These are phyloP conservation scores for Penicillium angulare DNA, from an alignment of 495 filamentous ascomycete species.

Conservation along the genomic window DNA sequence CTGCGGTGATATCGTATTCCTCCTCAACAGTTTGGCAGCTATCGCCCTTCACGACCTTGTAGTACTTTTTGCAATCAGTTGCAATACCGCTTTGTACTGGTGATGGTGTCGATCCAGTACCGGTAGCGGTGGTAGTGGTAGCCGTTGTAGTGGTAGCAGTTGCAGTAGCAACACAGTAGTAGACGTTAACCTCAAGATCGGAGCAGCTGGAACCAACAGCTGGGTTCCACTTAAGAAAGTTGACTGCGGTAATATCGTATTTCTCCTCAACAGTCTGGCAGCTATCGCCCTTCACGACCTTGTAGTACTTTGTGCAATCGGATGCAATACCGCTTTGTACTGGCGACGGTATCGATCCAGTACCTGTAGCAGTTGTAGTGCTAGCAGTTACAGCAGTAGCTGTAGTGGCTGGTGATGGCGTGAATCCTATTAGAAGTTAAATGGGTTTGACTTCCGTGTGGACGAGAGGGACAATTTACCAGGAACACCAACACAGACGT, in stretches of 20 bases:
- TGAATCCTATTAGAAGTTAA: too few species aligned
- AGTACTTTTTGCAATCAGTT: neutral
- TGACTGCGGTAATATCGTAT: neutral
- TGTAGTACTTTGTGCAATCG: neutral
- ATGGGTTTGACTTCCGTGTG: too few species aligned
- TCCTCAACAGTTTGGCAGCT: neutral
- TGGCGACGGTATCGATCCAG: neutral
- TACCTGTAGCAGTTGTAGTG: neutral
- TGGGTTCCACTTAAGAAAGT: neutral
- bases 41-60: neutral
- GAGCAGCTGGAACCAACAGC: neutral
- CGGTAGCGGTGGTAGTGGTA: neutral
- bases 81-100: neutral
- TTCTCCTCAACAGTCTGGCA: neutral
- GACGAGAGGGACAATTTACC: too few species aligned
- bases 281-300: neutral
- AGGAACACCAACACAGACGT: slow-evolving; percentile 6
- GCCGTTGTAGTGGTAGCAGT: neutral
- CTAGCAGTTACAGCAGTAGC: too few species aligned
- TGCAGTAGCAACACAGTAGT: neutral
- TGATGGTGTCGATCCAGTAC: neutral
- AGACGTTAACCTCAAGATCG: neutral
- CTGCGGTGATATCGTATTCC: neutral
- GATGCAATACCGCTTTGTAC: neutral
- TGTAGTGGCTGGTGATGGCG: too few species aligned